Evolutionary conservation across 768 basidiomycete genomes (phyloP).

Genomic region (Tricholoma sp.): DNA sequence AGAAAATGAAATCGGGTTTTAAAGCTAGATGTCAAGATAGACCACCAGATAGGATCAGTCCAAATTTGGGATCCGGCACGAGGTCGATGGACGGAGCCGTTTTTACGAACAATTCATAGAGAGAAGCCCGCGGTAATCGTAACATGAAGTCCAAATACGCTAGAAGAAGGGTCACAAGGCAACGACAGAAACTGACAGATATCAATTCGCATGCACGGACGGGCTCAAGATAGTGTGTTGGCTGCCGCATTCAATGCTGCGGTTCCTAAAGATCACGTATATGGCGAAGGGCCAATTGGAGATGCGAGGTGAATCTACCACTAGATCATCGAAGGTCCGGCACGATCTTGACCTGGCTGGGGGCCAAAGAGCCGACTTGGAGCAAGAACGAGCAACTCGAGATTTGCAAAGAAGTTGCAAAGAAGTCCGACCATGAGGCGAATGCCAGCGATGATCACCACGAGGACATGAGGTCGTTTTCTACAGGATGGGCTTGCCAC

Average conservation of each 20-base stretch:
- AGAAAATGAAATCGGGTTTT: constrained; percentile 24
- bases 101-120: constrained; percentile 28
- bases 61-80: constrained; percentile 30
- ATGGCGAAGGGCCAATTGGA: constrained; percentile 3
- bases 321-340: constrained; percentile 3
- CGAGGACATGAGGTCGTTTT: neutral
- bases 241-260: neutral
- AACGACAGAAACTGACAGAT: constrained; percentile 25
- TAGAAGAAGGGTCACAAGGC: constrained; percentile 29
- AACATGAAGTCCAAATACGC: constrained; percentile 20
- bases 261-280: neutral
- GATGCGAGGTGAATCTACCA: constrained; percentile 22
- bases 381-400: constrained; percentile 13
- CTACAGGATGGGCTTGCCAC: no score
- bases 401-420: constrained; percentile 27
- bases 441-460: constrained; percentile 1
- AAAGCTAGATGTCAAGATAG: constrained; percentile 29
- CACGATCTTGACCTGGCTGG: neutral
- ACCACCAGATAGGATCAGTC: constrained; percentile 29
- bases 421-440: constrained; percentile 13
- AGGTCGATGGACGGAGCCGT: constrained; percentile 20
- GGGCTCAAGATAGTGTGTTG: neutral
- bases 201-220: constrained; percentile 17
- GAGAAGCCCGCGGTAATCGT: constrained; percentile 42
- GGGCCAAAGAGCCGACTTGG: neutral